Evolutionary conservation across 75 land plant genomes (phyloP).

Genomic region (Sequoia sempervirens): DNA sequence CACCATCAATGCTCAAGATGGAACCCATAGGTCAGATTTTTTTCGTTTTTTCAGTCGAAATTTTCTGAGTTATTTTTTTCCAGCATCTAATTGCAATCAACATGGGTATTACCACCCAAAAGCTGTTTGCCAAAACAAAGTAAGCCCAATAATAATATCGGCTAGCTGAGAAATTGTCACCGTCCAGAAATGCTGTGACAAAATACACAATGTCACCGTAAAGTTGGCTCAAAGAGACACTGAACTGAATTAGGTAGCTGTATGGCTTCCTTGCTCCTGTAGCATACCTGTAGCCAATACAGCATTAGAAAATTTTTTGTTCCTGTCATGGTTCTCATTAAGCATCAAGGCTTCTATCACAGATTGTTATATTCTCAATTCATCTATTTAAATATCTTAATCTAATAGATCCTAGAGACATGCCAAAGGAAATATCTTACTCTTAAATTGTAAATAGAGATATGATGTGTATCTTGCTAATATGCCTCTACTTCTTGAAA

Average conservation of each 20-base stretch:
- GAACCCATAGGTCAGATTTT: not conserved
- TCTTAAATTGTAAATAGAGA: not conserved
- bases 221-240: constrained; percentile 66
- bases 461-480: too few species aligned
- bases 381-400: not conserved
- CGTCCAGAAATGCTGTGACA: constrained; percentile 55
- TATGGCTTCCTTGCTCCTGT: constrained; percentile 69
- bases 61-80: constrained; percentile 57
- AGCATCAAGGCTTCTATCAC: not conserved
- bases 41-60: constrained; percentile 21
- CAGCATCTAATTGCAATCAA: constrained; percentile 67
- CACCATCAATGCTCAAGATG: not conserved
- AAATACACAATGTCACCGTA: constrained; percentile 76
- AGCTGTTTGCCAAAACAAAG: constrained; percentile 59
- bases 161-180: constrained; percentile 50
- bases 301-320: not conserved
- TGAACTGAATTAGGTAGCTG: constrained; percentile 65
- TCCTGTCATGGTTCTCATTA: not conserved
- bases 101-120: constrained; percentile 69
- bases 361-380: not conserved
- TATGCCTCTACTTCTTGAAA: not conserved
- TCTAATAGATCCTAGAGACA: not conserved
- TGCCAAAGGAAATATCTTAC: not conserved
- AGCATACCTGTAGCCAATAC: constrained; percentile 62
- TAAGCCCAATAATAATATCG: constrained; percentile 69